Evolutionary conservation across 2,329 filamentous ascomycete species (phyloP).

Genomic region (Graphiopsis chlorocephala): DNA sequence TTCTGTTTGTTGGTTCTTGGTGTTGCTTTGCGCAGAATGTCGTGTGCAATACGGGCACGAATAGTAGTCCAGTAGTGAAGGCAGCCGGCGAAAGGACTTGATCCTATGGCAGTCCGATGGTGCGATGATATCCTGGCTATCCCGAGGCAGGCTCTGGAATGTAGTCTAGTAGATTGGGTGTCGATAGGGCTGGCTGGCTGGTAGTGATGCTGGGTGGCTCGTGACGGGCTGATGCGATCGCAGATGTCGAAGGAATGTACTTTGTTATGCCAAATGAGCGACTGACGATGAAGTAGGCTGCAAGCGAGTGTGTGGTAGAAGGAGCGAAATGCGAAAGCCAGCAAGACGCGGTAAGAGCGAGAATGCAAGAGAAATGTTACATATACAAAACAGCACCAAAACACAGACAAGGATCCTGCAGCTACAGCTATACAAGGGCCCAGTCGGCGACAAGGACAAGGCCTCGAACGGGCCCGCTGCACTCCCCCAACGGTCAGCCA

Average conservation of each 20-base stretch:
- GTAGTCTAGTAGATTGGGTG: neutral
- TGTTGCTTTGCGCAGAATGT: neutral
- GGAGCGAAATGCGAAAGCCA: neutral
- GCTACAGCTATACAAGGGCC: neutral
- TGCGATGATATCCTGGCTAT: neutral
- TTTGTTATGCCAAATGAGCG: slow-evolving; percentile 5
- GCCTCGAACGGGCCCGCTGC: slow-evolving; percentile 10
- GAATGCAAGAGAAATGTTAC: neutral
- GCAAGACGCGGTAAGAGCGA: slow-evolving; percentile 10
- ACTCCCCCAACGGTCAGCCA: neutral
- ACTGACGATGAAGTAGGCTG: neutral
- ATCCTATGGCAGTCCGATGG: neutral
- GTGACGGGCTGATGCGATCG: neutral
- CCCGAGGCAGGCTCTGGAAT: slow-evolving; percentile 18
- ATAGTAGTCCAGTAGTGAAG: neutral
- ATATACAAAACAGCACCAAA: neutral
- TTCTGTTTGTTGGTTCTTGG: neutral
- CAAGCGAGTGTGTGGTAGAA: slow-evolving; percentile 7
- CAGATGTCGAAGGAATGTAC: slow-evolving; percentile 10
- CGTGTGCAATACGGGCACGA: neutral
- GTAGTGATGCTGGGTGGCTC: neutral
- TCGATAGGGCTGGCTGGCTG: slow-evolving; percentile 9
- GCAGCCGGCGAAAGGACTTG: neutral
- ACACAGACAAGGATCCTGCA: neutral
- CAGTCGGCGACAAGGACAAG: neutral